Conservation (phyloP, 2,329 filamentous ascomycete genomes). For the Fusarium heterosporum region DNA sequence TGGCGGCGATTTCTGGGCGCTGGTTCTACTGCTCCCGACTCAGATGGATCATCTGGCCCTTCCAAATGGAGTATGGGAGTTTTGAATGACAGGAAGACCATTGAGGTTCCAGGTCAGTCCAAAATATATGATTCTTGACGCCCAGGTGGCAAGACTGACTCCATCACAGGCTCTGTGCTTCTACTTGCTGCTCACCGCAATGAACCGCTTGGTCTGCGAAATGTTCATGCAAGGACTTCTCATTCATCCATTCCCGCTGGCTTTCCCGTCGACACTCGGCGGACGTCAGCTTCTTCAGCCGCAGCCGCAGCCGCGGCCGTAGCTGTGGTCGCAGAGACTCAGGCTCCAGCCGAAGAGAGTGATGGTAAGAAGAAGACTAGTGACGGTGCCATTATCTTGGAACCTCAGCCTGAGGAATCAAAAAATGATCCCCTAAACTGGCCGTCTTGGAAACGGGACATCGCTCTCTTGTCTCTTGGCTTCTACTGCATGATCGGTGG, state of each 20-base stretch:
- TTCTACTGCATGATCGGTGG: conserved; percentile 95
- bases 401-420: conserved; percentile 92
- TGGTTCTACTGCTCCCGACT: conserved; percentile 14
- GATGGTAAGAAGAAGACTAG: conserved; percentile 77
- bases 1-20: conserved; percentile 40
- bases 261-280: conserved; percentile 53
- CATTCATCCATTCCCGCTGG: conserved; percentile 67
- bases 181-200: conserved; percentile 67
- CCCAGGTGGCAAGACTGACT: conserved; percentile 14
- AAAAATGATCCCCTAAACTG: conserved; percentile 94
- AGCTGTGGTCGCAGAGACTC: conserved; percentile 9
- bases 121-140: neutral
- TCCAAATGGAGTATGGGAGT: conserved; percentile 79
- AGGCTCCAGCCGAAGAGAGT: conserved; percentile 36
- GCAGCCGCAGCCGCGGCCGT: conserved; percentile 1
- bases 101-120: conserved; percentile 83
- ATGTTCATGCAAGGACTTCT: conserved; percentile 67
- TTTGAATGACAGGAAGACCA: conserved; percentile 81
- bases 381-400: conserved; percentile 86
- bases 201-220: conserved; percentile 69
- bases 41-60: conserved; percentile 31
- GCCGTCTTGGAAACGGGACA: conserved; percentile 83
- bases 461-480: conserved; percentile 82
- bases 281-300: conserved; percentile 45
- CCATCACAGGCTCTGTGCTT: conserved; percentile 65